phyloP scores from a whole-genome alignment of 495 filamentous ascomycete genomes.

The Penicillium alfredii region DNA sequence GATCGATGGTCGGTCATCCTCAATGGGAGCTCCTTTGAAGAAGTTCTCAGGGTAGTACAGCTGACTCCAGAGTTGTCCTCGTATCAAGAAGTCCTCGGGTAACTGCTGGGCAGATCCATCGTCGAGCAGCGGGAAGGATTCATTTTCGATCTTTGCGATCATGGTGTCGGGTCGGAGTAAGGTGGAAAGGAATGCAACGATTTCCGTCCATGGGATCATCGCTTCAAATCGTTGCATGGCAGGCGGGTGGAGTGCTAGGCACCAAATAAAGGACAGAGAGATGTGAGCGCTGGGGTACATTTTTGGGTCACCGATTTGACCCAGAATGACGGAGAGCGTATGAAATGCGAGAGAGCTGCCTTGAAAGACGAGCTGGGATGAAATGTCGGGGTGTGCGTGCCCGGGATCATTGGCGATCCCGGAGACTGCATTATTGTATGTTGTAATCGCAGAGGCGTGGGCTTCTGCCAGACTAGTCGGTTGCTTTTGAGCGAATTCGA shows the following conservation, averaged over 20 bases:
- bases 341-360: slow-evolving; percentile 42
- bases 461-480: slow-evolving; percentile 28
- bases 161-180: slow-evolving; percentile 41
- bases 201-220: slow-evolving; percentile 60
- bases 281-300: slow-evolving; percentile 63
- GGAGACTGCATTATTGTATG: neutral
- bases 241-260: slow-evolving; percentile 45
- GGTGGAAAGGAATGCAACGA: slow-evolving; percentile 62
- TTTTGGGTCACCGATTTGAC: slow-evolving; percentile 55
- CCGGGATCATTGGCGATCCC: neutral
- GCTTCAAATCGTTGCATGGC: slow-evolving; percentile 49
- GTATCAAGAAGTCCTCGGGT: slow-evolving; percentile 77
- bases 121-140: slow-evolving; percentile 47
- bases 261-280: slow-evolving; percentile 62
- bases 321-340: slow-evolving; percentile 50
- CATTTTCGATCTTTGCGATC: slow-evolving; percentile 42
- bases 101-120: slow-evolving; percentile 54
- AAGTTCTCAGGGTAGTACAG: slow-evolving; percentile 63
- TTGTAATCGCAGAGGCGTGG: slow-evolving; percentile 18
- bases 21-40: slow-evolving; percentile 62
- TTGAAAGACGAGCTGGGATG: slow-evolving; percentile 19
- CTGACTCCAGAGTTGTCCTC: slow-evolving; percentile 67
- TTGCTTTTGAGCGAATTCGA: slow-evolving; percentile 33
- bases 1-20: slow-evolving; percentile 70
- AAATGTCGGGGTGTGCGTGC: slow-evolving; percentile 9